These are phyloP conservation scores for Podila epicladia DNA, from an alignment of 192 early-diverging fungal species.

Conservation along the genomic window DNA sequence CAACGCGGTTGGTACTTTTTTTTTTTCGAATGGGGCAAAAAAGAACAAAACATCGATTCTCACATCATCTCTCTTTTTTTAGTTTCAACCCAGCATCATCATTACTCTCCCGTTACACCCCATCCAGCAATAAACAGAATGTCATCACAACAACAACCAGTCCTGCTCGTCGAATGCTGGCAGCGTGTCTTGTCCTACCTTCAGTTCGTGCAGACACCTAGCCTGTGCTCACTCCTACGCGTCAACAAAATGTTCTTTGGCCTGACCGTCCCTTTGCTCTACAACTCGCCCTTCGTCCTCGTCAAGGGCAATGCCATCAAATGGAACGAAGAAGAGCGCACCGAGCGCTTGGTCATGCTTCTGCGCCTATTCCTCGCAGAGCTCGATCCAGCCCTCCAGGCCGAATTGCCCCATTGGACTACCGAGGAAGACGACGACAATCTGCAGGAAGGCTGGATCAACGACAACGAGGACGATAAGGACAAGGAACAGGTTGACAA, in stretches of 20 bases:
- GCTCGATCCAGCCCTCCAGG: slow-evolving; percentile 15
- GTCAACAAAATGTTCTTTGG: slow-evolving; percentile 42
- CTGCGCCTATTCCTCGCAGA: slow-evolving; percentile 28
- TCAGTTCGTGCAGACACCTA: slow-evolving; percentile 21
- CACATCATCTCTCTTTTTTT: neutral
- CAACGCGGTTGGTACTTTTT: neutral
- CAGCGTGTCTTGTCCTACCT: slow-evolving; percentile 29
- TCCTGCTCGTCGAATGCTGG: slow-evolving; percentile 28
- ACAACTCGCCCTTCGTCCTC: slow-evolving; percentile 30
- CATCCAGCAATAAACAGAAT: neutral
- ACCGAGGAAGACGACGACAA: slow-evolving; percentile 20
- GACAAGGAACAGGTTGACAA: neutral
- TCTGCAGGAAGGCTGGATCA: neutral
- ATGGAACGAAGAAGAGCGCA: slow-evolving; percentile 14
- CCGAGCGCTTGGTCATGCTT: slow-evolving; percentile 7
- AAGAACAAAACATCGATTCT: neutral
- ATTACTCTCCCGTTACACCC: neutral
- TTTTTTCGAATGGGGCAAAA: neutral
- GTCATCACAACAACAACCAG: neutral
- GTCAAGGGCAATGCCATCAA: slow-evolving; percentile 2
- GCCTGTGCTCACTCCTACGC: slow-evolving; percentile 18
- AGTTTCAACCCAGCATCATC: neutral
- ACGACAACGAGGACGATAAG: neutral
- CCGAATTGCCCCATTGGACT: slow-evolving; percentile 12
- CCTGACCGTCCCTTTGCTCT: slow-evolving; percentile 28